Evolutionary conservation across 177 flowering plant genomes (phyloP).

Genomic region (Vitis hybrid): DNA sequence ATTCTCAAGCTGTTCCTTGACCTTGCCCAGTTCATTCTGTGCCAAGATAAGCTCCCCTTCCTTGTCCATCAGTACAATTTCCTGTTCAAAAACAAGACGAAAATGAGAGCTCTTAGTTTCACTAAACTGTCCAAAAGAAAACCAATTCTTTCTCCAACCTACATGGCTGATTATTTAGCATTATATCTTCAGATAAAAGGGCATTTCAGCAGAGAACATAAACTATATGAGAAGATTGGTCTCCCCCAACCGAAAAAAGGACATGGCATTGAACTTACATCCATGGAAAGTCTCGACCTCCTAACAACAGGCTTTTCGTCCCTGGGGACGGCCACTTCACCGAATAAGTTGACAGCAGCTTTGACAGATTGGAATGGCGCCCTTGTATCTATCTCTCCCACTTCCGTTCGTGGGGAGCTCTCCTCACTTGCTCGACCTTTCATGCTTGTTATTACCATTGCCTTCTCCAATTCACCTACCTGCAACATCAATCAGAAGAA

Average conservation of each 20-base stretch:
- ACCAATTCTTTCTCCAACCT: no score
- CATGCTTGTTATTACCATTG: background rate
- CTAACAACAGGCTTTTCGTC: constrained; percentile 22
- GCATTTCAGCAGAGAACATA: no score
- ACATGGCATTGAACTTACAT: constrained; percentile 24
- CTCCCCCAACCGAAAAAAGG: background rate
- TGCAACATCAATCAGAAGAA: background rate
- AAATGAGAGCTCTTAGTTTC: background rate
- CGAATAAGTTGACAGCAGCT: constrained; percentile 67
- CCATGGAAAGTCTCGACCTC: constrained; percentile 34
- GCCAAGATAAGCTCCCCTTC: constrained; percentile 60
- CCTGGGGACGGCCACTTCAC: constrained; percentile 33
- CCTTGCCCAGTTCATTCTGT: constrained; percentile 35
- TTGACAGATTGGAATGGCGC: constrained; percentile 69
- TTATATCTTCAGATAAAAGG: no score
- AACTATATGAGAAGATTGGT: no score
- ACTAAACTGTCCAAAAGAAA: no score
- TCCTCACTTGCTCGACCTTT: background rate
- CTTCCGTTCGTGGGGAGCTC: constrained; percentile 38
- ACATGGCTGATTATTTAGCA: no score
- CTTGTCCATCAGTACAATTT: constrained; percentile 46
- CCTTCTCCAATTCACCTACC: background rate
- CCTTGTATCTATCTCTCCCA: constrained; percentile 68
- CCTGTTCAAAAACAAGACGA: background rate
- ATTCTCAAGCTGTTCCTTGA: constrained; percentile 38